Evolutionary conservation across 2,329 filamentous ascomycete genomes (phyloP).

Genomic region (Berkeleyomyces basicola): DNA sequence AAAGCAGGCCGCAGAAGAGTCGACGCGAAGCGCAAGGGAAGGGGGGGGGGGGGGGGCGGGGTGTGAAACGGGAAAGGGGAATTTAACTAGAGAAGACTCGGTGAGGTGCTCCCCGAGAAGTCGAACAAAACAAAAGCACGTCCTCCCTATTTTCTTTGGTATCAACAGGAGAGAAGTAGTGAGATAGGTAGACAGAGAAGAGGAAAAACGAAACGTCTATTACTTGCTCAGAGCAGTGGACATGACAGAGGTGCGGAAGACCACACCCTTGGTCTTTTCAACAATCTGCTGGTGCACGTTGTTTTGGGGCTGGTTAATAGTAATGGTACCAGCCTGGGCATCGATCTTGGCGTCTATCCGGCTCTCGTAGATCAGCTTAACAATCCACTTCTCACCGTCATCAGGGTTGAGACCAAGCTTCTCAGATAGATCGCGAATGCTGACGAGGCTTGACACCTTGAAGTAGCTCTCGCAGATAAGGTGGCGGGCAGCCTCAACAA

Average conservation of each 20-base stretch:
- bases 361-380: slow-evolving; percentile 96
- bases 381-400: slow-evolving; percentile 99
- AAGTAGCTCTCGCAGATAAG: slow-evolving; percentile 98
- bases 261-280: slow-evolving; percentile 94
- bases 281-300: slow-evolving; percentile 99
- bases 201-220: slow-evolving; percentile 3
- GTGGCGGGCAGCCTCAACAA: slow-evolving; percentile 88
- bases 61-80: not conserved
- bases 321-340: slow-evolving; percentile 93
- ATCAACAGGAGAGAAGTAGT: not conserved
- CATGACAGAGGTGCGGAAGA: slow-evolving; percentile 95
- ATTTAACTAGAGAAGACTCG: not conserved
- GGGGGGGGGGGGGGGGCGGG: no score
- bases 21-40: not conserved
- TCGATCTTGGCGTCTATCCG: slow-evolving; percentile 98
- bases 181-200: not conserved
- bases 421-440: slow-evolving; percentile 89
- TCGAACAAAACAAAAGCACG: not conserved
- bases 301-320: slow-evolving; percentile 98
- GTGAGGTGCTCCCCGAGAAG: not conserved
- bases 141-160: not conserved
- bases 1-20: not conserved
- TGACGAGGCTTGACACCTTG: slow-evolving; percentile 98
- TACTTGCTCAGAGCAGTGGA: slow-evolving; percentile 47
- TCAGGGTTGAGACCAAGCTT: slow-evolving; percentile 83